Evolutionary conservation across 192 early-diverging fungal species (phyloP).

Genomic region (Backusella morwellensis): DNA sequence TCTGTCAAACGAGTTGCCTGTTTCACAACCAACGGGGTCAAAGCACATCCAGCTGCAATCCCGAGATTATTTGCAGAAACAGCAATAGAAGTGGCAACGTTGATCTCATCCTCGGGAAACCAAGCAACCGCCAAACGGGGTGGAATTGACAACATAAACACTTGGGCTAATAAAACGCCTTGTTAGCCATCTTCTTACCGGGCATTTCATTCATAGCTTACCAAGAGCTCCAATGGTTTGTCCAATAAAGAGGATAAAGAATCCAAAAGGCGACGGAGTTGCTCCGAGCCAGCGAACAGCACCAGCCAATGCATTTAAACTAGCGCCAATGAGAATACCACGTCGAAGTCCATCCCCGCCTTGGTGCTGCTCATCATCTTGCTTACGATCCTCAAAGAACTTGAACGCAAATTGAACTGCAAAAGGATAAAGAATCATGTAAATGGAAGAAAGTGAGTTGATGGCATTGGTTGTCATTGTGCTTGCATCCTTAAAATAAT

Average conservation of each 20-base stretch:
- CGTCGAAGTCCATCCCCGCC: constrained; percentile 28
- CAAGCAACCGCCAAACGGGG: constrained; percentile 39
- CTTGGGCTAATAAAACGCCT: constrained; percentile 21
- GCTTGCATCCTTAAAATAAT: constrained; percentile 22
- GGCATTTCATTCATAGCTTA: neutral
- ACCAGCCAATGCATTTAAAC: constrained; percentile 34
- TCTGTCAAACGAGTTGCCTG: constrained; percentile 27
- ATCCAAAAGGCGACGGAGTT: constrained; percentile 27
- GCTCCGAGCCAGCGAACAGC: constrained; percentile 37
- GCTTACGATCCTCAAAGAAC: constrained; percentile 31
- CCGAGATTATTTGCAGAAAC: constrained; percentile 43
- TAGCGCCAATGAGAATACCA: constrained; percentile 39
- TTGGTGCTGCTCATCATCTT: neutral
- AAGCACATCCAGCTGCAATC: constrained; percentile 39
- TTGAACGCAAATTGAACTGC: constrained; percentile 33
- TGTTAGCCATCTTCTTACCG: too few species aligned
- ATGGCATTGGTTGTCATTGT: constrained; percentile 35
- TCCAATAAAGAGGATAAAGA: constrained; percentile 33
- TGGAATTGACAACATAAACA: constrained; percentile 36
- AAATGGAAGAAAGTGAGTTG: constrained; percentile 37
- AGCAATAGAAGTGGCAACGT: constrained; percentile 40
- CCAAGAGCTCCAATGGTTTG: constrained; percentile 37
- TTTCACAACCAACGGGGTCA: constrained; percentile 38
- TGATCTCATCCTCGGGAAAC: constrained; percentile 41
- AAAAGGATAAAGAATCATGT: constrained; percentile 42